Conservation (phyloP, 768 basidiomycete species). For the Tremella mesenterica region DNA sequence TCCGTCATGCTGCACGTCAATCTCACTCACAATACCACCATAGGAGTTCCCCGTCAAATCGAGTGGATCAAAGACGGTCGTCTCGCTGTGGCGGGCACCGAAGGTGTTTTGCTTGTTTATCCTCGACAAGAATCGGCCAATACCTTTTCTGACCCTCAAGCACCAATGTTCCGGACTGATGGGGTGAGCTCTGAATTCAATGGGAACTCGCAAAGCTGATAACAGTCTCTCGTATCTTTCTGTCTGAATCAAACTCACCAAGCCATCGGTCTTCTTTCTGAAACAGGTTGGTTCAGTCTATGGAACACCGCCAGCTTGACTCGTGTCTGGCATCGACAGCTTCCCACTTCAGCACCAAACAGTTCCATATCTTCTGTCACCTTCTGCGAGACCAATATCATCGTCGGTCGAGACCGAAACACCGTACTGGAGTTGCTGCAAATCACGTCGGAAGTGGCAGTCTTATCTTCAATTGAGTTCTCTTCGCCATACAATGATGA, state of each 20-base stretch:
- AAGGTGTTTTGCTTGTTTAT: conserved; percentile 24
- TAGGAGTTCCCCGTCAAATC: conserved; percentile 13
- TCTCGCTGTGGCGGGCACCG: conserved; percentile 23
- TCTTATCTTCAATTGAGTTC: conserved; percentile 28
- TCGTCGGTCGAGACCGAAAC: conserved; percentile 27
- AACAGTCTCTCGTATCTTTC: conserved; percentile 23
- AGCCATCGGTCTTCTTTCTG: conserved; percentile 27
- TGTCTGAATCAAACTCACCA: conserved; percentile 30
- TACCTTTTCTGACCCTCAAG: too few species aligned
- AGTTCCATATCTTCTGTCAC: conserved; percentile 15
- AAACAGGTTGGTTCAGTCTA: conserved; percentile 11
- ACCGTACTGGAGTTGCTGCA: conserved; percentile 32
- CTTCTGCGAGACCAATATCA: conserved; percentile 32
- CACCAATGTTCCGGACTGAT: conserved; percentile 22
- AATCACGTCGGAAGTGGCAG: conserved; percentile 21
- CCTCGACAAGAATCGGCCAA: conserved; percentile 2
- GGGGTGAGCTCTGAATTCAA: conserved; percentile 17
- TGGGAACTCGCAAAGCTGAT: conserved; percentile 2
- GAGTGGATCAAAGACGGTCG: conserved; percentile 23
- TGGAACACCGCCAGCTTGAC: conserved; percentile 21
- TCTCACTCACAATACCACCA: background rate
- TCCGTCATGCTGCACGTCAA: conserved; percentile 5
- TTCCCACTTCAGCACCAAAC: conserved; percentile 9
- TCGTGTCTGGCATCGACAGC: conserved; percentile 25
- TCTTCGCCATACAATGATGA: conserved; percentile 7